Conservation (phyloP, 441 rosid genomes). For the Pelargonium fulgidum region DNA sequence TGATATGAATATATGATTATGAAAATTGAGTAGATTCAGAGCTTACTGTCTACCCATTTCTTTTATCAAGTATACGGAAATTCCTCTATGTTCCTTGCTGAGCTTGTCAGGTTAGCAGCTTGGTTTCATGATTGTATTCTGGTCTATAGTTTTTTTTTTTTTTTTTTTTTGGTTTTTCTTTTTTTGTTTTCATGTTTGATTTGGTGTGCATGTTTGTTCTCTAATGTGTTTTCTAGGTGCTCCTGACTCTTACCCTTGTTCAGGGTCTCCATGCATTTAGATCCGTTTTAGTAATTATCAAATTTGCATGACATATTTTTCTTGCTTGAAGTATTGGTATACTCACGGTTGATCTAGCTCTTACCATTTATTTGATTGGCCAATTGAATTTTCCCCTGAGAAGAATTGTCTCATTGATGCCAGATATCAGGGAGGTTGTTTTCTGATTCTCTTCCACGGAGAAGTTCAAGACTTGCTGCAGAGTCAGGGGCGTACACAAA, state of each 20-base stretch:
- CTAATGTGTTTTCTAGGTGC: neutral
- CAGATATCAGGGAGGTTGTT: constrained; percentile 96
- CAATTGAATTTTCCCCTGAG: constrained; percentile 13
- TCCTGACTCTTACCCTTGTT: neutral
- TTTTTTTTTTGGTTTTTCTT: too few relatives aligned
- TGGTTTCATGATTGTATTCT: neutral
- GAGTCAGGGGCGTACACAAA: constrained; percentile 59
- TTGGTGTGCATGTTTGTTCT: neutral
- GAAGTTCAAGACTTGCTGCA: constrained; percentile 71
- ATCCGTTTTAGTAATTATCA: neutral
- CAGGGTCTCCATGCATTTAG: neutral
- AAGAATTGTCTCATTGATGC: constrained; percentile 18
- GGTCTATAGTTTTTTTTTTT: too few relatives aligned
- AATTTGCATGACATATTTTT: neutral
- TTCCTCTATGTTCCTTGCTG: neutral
- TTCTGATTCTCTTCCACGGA: constrained; percentile 87
- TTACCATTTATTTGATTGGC: neutral
- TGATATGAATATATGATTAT: neutral
- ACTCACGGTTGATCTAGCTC: constrained; percentile 5
- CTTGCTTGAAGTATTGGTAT: constrained; percentile 6
- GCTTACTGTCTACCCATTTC: too few relatives aligned
- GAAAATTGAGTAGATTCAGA: neutral
- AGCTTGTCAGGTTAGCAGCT: neutral
- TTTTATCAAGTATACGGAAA: too few relatives aligned
- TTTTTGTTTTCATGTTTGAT: too few relatives aligned